Conservation (phyloP, 331 rosid genomes). For the Arachis monticola region DNA sequence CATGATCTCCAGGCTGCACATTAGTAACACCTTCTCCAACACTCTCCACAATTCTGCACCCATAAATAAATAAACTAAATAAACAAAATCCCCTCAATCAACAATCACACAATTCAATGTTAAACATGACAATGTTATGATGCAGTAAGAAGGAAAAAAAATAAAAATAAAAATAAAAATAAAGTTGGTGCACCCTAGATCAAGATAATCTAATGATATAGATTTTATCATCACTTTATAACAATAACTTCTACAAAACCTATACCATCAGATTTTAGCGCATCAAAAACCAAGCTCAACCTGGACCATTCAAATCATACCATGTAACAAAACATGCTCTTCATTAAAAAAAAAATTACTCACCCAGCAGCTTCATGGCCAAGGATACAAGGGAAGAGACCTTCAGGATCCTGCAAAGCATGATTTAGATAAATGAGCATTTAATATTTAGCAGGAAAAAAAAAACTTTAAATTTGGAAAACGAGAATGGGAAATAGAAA, state of each 20-base stretch:
- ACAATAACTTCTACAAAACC: too few species aligned
- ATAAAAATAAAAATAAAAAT: too few species aligned
- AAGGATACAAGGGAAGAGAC: slow-evolving; percentile 87
- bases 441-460: not conserved
- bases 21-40: slow-evolving; percentile 93
- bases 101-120: not conserved
- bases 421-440: not conserved
- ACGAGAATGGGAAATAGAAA: not conserved
- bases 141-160: too few species aligned
- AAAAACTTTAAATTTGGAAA: not conserved
- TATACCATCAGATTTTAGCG: too few species aligned
- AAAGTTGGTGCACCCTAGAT: too few species aligned
- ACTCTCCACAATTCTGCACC: slow-evolving; percentile 84
- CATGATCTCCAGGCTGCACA: slow-evolving; percentile 96
- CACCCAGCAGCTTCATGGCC: slow-evolving; percentile 99
- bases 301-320: too few species aligned
- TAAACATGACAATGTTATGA: too few species aligned
- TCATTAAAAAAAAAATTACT: not conserved
- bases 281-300: too few species aligned
- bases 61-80: not conserved
- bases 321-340: slow-evolving; percentile 1
- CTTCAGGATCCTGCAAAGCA: slow-evolving; percentile 46
- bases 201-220: too few species aligned
- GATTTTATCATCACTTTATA: too few species aligned
- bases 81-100: not conserved